phyloP scores from a whole-genome alignment of 1,284 basidiomycete species.

The Xerocomus cyaneibrunnescens region DNA sequence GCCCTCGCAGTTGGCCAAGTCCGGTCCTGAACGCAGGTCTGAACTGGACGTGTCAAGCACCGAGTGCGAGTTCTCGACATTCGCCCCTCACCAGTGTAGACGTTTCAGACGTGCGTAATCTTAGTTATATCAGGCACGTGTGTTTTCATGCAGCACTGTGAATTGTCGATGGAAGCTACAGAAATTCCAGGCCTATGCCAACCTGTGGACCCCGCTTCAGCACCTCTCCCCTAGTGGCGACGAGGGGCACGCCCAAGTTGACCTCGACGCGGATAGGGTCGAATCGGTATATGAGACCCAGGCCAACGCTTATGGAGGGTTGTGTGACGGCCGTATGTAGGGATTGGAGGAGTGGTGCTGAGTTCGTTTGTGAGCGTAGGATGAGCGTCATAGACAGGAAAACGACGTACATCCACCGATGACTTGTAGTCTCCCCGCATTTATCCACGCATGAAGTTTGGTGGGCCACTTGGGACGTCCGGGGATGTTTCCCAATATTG shows the following conservation, averaged over 20 bases:
- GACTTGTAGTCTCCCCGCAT: constrained; percentile 80
- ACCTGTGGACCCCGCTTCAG: constrained; percentile 83
- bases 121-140: not conserved
- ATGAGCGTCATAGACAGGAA: not conserved
- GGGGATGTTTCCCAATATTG: constrained; percentile 80
- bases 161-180: constrained; percentile 38
- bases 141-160: constrained; percentile 9
- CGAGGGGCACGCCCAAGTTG: constrained; percentile 90
- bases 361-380: not conserved
- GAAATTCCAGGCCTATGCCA: constrained; percentile 88
- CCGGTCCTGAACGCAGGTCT: no score
- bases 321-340: constrained; percentile 26
- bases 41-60: no score
- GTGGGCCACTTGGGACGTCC: constrained; percentile 83
- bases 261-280: constrained; percentile 86
- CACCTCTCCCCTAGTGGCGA: constrained; percentile 76
- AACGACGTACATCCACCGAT: constrained; percentile 47
- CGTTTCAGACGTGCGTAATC: not conserved
- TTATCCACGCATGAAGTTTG: constrained; percentile 84
- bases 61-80: no score
- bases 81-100: no score
- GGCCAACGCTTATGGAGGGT: constrained; percentile 77
- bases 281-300: constrained; percentile 91
- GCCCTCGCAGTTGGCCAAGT: no score
- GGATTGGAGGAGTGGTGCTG: constrained; percentile 13